phyloP scores from a whole-genome alignment of 2,329 filamentous ascomycete species.

The Fusarium pseudoanthophilum region DNA sequence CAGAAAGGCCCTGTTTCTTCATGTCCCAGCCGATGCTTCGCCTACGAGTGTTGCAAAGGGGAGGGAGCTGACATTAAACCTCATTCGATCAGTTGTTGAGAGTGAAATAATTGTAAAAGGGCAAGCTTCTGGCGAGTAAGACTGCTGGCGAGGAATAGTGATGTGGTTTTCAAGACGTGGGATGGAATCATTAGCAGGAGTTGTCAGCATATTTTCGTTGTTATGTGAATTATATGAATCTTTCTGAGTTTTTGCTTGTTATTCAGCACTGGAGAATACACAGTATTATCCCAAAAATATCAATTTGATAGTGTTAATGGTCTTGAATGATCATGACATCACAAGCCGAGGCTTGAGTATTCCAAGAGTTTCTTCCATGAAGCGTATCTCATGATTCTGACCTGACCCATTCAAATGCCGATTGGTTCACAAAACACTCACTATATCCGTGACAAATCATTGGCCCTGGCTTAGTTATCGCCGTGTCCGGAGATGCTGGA shows the following conservation, averaged over 20 bases:
- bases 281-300: no score
- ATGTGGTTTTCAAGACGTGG: neutral
- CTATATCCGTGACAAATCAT: conserved; percentile 15
- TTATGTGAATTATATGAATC: neutral
- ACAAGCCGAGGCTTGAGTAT: neutral
- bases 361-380: neutral
- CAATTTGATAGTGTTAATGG: neutral
- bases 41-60: conserved; percentile 60
- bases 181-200: neutral
- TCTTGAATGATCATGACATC: conserved; percentile 16
- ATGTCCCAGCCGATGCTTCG: conserved; percentile 72
- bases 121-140: conserved; percentile 8
- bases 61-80: conserved; percentile 61
- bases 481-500: conserved; percentile 22
- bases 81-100: conserved; percentile 68
- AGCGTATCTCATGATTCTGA: neutral
- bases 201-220: neutral
- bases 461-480: conserved; percentile 23
- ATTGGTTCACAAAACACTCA: neutral
- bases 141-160: conserved; percentile 2
- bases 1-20: conserved; percentile 73
- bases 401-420: neutral
- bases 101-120: conserved; percentile 52
- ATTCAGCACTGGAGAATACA: no score
- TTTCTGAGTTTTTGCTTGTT: neutral